Evolutionary conservation across 2,329 filamentous ascomycete species (phyloP).

Genomic region (Aureobasidium zeae): DNA sequence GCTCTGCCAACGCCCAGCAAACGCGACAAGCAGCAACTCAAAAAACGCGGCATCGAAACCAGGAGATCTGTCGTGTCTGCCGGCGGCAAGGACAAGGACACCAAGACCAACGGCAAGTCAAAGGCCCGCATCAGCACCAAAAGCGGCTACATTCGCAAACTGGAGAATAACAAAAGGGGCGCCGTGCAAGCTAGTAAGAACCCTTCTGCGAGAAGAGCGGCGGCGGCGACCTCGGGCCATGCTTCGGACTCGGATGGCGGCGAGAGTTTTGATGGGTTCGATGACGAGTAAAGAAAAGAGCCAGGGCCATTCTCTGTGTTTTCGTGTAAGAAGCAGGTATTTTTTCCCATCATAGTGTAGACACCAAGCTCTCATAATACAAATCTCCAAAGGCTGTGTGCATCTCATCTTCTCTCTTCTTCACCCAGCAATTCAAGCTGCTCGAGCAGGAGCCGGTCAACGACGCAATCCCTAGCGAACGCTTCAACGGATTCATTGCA

Average conservation of each 20-base stretch:
- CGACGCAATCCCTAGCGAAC: no score
- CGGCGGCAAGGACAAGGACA: constrained; percentile 33
- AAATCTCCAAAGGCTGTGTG: no score
- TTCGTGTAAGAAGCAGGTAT: no score
- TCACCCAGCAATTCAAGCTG: no score
- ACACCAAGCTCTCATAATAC: no score
- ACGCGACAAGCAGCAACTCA: constrained; percentile 72
- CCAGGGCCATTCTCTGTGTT: no score
- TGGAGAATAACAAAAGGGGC: constrained; percentile 53
- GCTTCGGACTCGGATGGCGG: constrained; percentile 21
- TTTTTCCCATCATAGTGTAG: no score
- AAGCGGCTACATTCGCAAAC: constrained; percentile 63
- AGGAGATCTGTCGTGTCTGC: constrained; percentile 44
- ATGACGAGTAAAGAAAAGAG: no score
- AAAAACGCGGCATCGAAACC: constrained; percentile 70
- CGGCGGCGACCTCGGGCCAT: constrained; percentile 18
- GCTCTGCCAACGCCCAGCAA: constrained; percentile 77
- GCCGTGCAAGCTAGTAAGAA: constrained; percentile 26
- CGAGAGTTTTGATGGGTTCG: constrained; percentile 36
- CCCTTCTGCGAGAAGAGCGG: no score
- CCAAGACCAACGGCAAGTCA: constrained; percentile 35
- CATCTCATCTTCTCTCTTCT: no score
- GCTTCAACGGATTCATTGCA: no score
- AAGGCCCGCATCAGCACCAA: constrained; percentile 70
- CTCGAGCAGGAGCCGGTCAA: no score